Evolutionary conservation across 345 rosid species (phyloP).

Genomic region (Eutrema heterophyllum): DNA sequence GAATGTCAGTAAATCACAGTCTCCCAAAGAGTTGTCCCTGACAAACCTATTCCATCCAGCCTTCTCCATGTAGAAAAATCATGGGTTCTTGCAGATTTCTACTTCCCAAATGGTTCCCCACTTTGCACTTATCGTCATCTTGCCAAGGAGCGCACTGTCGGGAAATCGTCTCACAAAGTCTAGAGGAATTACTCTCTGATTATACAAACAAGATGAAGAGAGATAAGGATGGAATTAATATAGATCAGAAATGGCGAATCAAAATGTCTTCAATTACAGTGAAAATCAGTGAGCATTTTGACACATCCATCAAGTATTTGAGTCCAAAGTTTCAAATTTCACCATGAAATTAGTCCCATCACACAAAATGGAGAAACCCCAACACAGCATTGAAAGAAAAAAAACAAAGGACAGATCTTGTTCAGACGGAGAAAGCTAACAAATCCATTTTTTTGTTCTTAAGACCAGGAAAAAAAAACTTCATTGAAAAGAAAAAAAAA

Average conservation of each 20-base stretch:
- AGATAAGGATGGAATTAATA: background rate
- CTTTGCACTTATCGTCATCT: background rate
- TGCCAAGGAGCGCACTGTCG: background rate
- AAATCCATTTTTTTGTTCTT: background rate
- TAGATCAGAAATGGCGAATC: too few relatives aligned
- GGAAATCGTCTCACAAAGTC: background rate
- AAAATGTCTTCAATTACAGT: too few relatives aligned
- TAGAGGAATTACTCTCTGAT: background rate
- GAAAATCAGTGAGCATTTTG: too few relatives aligned
- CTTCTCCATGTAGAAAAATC: background rate
- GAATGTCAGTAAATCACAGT: background rate
- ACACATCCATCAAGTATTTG: too few relatives aligned
- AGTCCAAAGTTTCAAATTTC: too few relatives aligned
- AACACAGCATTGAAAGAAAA: background rate
- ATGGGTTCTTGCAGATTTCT: background rate
- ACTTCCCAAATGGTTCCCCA: background rate
- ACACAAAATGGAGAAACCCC: background rate
- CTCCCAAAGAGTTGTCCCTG: background rate
- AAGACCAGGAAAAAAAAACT: background rate
- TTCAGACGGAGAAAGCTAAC: background rate
- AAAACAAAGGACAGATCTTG: background rate
- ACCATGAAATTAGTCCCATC: background rate
- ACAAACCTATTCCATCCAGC: background rate
- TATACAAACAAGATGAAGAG: background rate
- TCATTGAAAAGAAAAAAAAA: too few relatives aligned